These are phyloP conservation scores for Pinus tabuliformis DNA, from an alignment of 75 land plant genomes.

Conservation along the genomic window DNA sequence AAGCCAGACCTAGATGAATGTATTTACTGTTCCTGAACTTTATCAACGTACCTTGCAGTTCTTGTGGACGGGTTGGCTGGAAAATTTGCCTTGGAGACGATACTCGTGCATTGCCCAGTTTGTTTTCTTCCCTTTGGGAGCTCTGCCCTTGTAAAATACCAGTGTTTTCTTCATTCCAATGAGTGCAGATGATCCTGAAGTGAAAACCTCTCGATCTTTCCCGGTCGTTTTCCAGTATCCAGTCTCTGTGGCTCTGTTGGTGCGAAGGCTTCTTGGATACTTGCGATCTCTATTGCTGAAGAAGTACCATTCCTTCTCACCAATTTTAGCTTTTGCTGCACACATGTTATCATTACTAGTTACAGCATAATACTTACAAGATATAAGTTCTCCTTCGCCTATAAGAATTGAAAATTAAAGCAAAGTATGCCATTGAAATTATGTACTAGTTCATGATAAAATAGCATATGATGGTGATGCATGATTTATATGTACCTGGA, in stretches of 20 bases:
- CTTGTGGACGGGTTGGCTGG: neutral
- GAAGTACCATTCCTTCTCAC: too few relatives aligned
- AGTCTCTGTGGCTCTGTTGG: constrained; percentile 37
- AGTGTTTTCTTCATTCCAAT: constrained; percentile 44
- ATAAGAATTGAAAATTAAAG: too few relatives aligned
- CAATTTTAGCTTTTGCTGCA: too few relatives aligned
- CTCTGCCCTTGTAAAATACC: constrained; percentile 47
- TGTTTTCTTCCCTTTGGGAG: constrained; percentile 45
- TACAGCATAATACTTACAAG: too few relatives aligned
- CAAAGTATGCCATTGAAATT: too few relatives aligned
- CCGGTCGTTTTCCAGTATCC: constrained; percentile 50
- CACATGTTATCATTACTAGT: too few relatives aligned
- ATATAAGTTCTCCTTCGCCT: too few relatives aligned
- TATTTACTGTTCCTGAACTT: too few relatives aligned
- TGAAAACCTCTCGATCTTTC: constrained; percentile 33
- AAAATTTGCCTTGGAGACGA: constrained; percentile 9
- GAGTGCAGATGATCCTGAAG: constrained; percentile 9
- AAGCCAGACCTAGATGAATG: too few relatives aligned
- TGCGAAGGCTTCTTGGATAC: constrained; percentile 38
- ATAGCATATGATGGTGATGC: too few relatives aligned
- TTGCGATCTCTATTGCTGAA: constrained; percentile 16
- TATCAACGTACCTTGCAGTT: constrained; percentile 15
- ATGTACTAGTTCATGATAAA: too few relatives aligned
- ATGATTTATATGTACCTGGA: constrained; percentile 11
- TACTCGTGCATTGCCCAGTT: constrained; percentile 53